Evolutionary conservation across 2,329 filamentous ascomycete species (phyloP).

Genomic region (Camptophora hylomeconis): DNA sequence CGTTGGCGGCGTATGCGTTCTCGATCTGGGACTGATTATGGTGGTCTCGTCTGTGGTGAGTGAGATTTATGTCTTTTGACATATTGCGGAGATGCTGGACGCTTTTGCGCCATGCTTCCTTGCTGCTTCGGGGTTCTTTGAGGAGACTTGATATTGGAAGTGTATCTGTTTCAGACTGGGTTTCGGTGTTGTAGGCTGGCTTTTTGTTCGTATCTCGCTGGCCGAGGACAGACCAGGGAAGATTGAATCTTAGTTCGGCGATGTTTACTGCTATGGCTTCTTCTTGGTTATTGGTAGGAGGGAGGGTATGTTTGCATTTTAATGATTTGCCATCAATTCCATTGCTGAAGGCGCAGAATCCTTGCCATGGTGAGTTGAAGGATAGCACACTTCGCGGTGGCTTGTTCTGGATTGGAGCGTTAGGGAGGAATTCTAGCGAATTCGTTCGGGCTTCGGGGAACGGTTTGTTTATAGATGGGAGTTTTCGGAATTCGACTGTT

Average conservation of each 20-base stretch:
- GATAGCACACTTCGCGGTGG: constrained; percentile 47
- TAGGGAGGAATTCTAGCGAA: constrained; percentile 33
- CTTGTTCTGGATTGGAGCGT: constrained; percentile 33
- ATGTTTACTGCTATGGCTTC: constrained; percentile 32
- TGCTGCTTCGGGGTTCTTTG: constrained; percentile 6
- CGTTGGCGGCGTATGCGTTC: no score
- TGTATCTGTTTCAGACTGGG: constrained; percentile 7
- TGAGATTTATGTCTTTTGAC: no score
- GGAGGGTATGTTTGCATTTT: constrained; percentile 60
- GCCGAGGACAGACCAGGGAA: constrained; percentile 31
- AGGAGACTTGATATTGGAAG: constrained; percentile 5
- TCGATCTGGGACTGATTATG: no score
- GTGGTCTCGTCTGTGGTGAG: no score
- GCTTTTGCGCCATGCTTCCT: constrained; percentile 14
- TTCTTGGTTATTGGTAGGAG: constrained; percentile 19
- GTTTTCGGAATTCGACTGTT: constrained; percentile 11
- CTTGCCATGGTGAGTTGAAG: constrained; percentile 78
- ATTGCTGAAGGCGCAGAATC: constrained; percentile 73
- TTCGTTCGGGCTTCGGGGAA: constrained; percentile 29
- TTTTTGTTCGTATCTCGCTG: constrained; percentile 11
- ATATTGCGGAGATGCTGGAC: constrained; percentile 13
- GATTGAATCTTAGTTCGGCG: constrained; percentile 82
- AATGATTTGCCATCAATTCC: constrained; percentile 62
- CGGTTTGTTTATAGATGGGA: constrained; percentile 23
- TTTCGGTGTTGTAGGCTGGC: constrained; percentile 6